Evolutionary conservation across 192 early-diverging fungal genomes (phyloP).

Genomic region (Rhizophagus sp.): DNA sequence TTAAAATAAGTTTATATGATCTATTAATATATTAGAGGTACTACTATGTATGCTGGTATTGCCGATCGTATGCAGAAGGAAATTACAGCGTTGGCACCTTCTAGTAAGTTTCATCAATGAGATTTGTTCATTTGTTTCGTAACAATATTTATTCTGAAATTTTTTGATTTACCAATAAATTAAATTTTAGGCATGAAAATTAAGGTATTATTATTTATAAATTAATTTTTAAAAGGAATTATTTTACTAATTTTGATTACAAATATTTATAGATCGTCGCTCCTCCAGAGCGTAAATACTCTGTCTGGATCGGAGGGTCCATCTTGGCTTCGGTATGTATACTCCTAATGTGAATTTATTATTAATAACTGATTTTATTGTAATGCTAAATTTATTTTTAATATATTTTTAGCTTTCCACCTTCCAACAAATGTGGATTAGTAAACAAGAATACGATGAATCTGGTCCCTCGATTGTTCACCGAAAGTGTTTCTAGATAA

Average conservation of each 20-base stretch:
- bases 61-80: constrained; percentile 98
- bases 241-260: neutral
- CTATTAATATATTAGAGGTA: constrained; percentile 58
- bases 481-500: constrained; percentile 92
- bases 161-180: neutral
- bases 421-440: constrained; percentile 99
- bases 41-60: constrained; percentile 98
- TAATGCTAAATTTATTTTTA: neutral
- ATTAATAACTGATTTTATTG: neutral
- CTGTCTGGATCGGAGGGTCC: constrained; percentile 99
- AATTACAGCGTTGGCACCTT: constrained; percentile 92
- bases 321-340: constrained; percentile 78
- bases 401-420: constrained; percentile 69
- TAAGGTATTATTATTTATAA: constrained; percentile 7
- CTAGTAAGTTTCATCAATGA: constrained; percentile 71
- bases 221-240: neutral
- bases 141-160: neutral
- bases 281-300: constrained; percentile 98
- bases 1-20: neutral
- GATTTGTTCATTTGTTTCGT: neutral
- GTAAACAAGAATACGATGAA: constrained; percentile 99
- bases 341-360: neutral
- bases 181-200: constrained; percentile 26
- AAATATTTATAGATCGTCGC: constrained; percentile 87
- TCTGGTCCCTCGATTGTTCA: constrained; percentile 96